Evolutionary conservation across 768 basidiomycete genomes (phyloP).

Genomic region (Neoboletus brunneissimus): DNA sequence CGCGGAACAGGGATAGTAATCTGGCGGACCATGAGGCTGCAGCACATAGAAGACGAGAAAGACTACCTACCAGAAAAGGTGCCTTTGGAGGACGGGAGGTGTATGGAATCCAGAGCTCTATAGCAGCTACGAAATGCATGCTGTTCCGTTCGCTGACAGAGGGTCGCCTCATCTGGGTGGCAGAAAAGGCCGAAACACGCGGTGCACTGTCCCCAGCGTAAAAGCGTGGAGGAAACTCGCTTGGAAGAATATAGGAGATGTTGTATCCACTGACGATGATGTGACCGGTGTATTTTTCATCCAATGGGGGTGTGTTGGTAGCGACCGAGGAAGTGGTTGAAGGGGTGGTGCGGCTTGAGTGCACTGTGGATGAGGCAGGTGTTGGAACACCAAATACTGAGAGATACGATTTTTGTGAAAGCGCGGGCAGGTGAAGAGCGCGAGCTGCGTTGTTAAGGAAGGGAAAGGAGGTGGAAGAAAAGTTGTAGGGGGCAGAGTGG

Average conservation of each 20-base stretch:
- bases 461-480: slow-evolving; percentile 60
- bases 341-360: slow-evolving; percentile 37
- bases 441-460: slow-evolving; percentile 66
- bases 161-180: slow-evolving; percentile 42
- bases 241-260: slow-evolving; percentile 74
- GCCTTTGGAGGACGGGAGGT: slow-evolving; percentile 63
- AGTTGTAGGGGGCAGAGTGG: slow-evolving; percentile 71
- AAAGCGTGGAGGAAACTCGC: slow-evolving; percentile 47
- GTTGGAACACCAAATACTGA: slow-evolving; percentile 49
- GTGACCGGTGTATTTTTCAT: slow-evolving; percentile 67
- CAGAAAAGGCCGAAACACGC: slow-evolving; percentile 25
- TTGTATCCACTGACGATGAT: slow-evolving; percentile 76
- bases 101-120: slow-evolving; percentile 75
- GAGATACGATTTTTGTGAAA: slow-evolving; percentile 58
- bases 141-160: slow-evolving; percentile 56
- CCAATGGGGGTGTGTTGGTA: slow-evolving; percentile 44
- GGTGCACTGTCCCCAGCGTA: slow-evolving; percentile 19
- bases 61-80: slow-evolving; percentile 62
- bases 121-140: slow-evolving; percentile 77
- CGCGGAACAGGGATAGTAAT: slow-evolving; percentile 75
- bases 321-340: slow-evolving; percentile 31
- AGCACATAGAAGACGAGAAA: background rate
- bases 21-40: slow-evolving; percentile 35
- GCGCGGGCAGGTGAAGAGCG: slow-evolving; percentile 62
- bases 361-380: slow-evolving; percentile 30